Conservation (phyloP, 805 yeast genomes). For the Hanseniaspora valbyensis region DNA sequence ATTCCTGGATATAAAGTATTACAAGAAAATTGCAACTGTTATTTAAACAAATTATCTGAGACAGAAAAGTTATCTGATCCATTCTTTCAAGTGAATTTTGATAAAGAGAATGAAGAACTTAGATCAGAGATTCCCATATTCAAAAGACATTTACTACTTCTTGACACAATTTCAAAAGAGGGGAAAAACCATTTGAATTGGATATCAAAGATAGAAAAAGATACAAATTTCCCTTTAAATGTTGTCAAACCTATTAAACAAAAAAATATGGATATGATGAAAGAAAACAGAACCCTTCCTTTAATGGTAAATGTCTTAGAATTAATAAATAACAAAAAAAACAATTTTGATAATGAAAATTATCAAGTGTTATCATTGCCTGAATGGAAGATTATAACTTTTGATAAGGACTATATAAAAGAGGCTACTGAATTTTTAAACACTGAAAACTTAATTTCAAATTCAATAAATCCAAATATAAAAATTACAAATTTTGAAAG, state of each 20-base stretch:
- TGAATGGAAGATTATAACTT: conserved; percentile 16
- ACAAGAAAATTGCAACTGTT: conserved; percentile 19
- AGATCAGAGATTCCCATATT: conserved; percentile 19
- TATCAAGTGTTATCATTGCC: conserved; percentile 24
- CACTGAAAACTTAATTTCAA: conserved; percentile 13
- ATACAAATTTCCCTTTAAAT: conserved; percentile 21
- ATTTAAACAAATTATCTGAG: conserved; percentile 18
- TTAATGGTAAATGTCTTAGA: neutral
- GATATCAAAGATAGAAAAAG: conserved; percentile 22
- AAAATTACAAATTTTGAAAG: neutral
- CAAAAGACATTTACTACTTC: conserved; percentile 22
- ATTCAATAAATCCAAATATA: neutral
- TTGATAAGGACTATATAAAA: conserved; percentile 1
- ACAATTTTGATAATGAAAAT: conserved; percentile 5
- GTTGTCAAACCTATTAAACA: conserved; percentile 19
- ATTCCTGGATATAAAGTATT: neutral
- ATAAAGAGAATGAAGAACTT: neutral
- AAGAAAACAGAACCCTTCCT: conserved; percentile 18
- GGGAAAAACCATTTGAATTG: conserved; percentile 17
- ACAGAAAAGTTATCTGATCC: conserved; percentile 16
- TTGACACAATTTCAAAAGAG: conserved; percentile 18
- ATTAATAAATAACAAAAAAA: neutral
- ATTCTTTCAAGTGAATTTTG: conserved; percentile 15
- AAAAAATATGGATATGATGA: conserved; percentile 16
- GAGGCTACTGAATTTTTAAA: conserved; percentile 21